Percentiles rank a stretch among this genome's conserved stretches.
Evolutionary conservation across 1,139 yeast genomes (phyloP).

Genomic region (Suhomyces yuchorum): DNA sequence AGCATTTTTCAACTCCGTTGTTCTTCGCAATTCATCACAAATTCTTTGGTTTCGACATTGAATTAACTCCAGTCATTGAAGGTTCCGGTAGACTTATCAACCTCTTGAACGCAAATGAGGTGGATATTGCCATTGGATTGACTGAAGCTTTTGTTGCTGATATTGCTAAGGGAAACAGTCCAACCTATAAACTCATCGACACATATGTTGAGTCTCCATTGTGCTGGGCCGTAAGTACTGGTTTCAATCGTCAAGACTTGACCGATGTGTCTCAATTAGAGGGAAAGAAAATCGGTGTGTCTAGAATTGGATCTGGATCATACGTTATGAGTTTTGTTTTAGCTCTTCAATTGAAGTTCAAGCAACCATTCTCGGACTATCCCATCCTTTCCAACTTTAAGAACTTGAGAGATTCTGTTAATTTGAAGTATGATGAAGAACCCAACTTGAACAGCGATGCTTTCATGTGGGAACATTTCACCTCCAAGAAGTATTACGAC

Average conservation of each 20-base stretch:
- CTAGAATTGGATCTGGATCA: slow-evolving; percentile 88
- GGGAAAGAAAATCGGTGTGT: slow-evolving; percentile 73
- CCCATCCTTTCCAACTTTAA: slow-evolving; percentile 68
- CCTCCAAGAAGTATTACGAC: slow-evolving; percentile 83
- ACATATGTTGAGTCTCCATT: slow-evolving; percentile 85
- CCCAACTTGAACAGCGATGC: slow-evolving; percentile 59
- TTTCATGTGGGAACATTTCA: slow-evolving; percentile 95
- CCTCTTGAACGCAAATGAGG: slow-evolving; percentile 61
- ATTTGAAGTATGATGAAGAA: slow-evolving; percentile 43
- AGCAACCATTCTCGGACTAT: slow-evolving; percentile 51
- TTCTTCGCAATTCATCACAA: slow-evolving; percentile 63
- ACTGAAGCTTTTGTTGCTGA: slow-evolving; percentile 92
- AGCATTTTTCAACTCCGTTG: slow-evolving; percentile 87
- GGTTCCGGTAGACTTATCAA: slow-evolving; percentile 89
- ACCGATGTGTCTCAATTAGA: slow-evolving; percentile 53
- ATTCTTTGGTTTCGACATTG: slow-evolving; percentile 51
- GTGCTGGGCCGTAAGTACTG: slow-evolving; percentile 89
- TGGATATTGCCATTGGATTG: slow-evolving; percentile 81
- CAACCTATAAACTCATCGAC: slow-evolving; percentile 71
- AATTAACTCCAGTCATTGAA: slow-evolving; percentile 74
- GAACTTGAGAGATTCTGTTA: slow-evolving; percentile 79
- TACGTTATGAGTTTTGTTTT: slow-evolving; percentile 88
- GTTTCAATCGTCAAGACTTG: slow-evolving; percentile 58
- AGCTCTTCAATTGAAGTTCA: slow-evolving; percentile 58
- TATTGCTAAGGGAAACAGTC: slow-evolving; percentile 64